Evolutionary conservation across 352 stramenopile species (phyloP).

Genomic region (Pilasporangium apinafurcum): DNA sequence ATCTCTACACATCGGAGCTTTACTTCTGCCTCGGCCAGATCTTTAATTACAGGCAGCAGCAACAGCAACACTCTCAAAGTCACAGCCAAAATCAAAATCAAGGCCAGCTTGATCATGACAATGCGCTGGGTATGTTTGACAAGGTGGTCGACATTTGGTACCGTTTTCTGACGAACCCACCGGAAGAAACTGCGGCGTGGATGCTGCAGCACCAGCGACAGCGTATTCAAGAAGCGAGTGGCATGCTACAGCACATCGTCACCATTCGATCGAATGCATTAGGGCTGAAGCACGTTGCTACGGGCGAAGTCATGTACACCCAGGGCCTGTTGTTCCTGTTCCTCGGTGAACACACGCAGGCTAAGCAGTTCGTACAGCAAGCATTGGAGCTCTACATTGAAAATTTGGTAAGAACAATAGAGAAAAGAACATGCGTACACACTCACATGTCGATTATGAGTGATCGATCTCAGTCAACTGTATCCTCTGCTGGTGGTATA

Average conservation of each 20-base stretch:
- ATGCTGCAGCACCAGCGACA: slow-evolving; percentile 55
- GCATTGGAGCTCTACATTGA: slow-evolving; percentile 50
- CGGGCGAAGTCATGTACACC: slow-evolving; percentile 57
- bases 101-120: slow-evolving; percentile 27
- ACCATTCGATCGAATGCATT: slow-evolving; percentile 28
- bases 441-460: neutral
- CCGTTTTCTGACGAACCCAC: slow-evolving; percentile 62
- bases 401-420: slow-evolving; percentile 31
- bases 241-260: slow-evolving; percentile 58
- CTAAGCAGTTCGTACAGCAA: slow-evolving; percentile 44
- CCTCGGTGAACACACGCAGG: slow-evolving; percentile 34
- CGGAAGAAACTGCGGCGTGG: slow-evolving; percentile 52
- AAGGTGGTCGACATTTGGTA: slow-evolving; percentile 82
- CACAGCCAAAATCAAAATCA: slow-evolving; percentile 4
- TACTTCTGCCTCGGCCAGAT: slow-evolving; percentile 68
- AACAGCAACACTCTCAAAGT: slow-evolving; percentile 17
- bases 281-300: slow-evolving; percentile 40
- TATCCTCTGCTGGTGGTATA: slow-evolving; percentile 5
- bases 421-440: no score
- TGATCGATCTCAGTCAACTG: neutral
- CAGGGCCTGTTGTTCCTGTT: slow-evolving; percentile 48
- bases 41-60: slow-evolving; percentile 44
- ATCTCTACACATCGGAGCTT: slow-evolving; percentile 67
- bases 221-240: slow-evolving; percentile 44
- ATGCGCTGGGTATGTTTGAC: slow-evolving; percentile 60